phyloP scores from a whole-genome alignment of 1,284 basidiomycete species.

The Rhizoctonia solani region DNA sequence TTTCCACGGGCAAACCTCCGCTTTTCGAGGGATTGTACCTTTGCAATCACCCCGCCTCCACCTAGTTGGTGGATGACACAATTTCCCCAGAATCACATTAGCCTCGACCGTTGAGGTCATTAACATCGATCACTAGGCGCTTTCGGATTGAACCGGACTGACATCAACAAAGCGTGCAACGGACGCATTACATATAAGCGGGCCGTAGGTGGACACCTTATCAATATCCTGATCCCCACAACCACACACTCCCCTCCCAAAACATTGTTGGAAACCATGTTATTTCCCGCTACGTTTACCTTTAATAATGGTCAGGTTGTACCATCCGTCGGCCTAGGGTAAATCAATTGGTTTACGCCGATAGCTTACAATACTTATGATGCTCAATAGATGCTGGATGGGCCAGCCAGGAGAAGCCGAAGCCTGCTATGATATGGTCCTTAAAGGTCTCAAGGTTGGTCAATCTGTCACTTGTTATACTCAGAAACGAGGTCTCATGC shows the following conservation, averaged over 20 bases:
- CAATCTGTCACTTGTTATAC: background rate
- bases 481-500: background rate
- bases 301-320: conserved; percentile 17
- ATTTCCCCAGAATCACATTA: too few species aligned
- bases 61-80: too few species aligned
- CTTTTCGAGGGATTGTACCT: too few species aligned
- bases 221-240: conserved; percentile 39
- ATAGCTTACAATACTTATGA: background rate
- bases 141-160: too few species aligned
- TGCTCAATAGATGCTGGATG: conserved; percentile 40
- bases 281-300: conserved; percentile 4
- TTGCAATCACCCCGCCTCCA: too few species aligned
- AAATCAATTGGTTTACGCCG: background rate
- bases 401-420: conserved; percentile 38
- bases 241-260: background rate
- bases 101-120: too few species aligned
- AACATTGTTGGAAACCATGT: conserved; percentile 1
- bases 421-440: conserved; percentile 40
- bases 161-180: too few species aligned
- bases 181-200: too few species aligned
- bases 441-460: conserved; percentile 26
- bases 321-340: conserved; percentile 21
- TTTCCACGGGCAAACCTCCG: too few species aligned
- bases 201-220: too few species aligned
- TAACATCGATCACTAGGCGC: too few species aligned